Evolutionary conservation across 169 alveolate species (phyloP), one percentile per base, ranked within the genome.

Genomic region (Plasmodium reichenowi): DNA sequence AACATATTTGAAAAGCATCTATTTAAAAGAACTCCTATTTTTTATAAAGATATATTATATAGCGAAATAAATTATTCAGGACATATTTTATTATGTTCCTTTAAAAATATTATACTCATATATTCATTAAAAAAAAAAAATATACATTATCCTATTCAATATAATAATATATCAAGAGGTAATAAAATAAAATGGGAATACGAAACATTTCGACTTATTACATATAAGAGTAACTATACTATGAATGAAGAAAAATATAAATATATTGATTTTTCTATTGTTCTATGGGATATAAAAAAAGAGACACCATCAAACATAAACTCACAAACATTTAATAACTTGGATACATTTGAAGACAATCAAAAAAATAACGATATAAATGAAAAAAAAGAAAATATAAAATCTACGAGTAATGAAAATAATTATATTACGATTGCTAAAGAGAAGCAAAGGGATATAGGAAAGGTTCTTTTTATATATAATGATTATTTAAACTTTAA

Each of bases 21-120:
- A 20, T 24, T 63, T 20, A 63, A 13, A 17, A 24, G 29, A 15
- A 63, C 24, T 38, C 1, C 48, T 15, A 12, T 63, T 32, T 63
- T 63, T 63, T 13, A 63, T n/a, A 63, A 24, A 2, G 72, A 63
- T 32, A 63, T 63, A 9, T 63, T 24, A 12, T 63, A 63, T 63
- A 63, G 48, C 8, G 72, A 63, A 24, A 15, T 63, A 32, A 13
- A 63, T 63, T 26, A n/a, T 15, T 15, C 15, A 24, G 72, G 72
- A 17, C 20, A 24, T 20, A 15, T 63, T 15, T 13, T 63, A 38
- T 15, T 63, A 63, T 63, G 72, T 5, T 63, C 45, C 7, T 63
- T 63, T 32, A 63, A 63, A 24, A 24, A 63, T 63, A 15, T 24
- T 2, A 38, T 63, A 32, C 26, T 63, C n/a, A 9, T 63, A 15